Base-by-base conservation (phyloP, 2,329 filamentous ascomycete species). In the Ophiocordyceps robertsii region DNA sequence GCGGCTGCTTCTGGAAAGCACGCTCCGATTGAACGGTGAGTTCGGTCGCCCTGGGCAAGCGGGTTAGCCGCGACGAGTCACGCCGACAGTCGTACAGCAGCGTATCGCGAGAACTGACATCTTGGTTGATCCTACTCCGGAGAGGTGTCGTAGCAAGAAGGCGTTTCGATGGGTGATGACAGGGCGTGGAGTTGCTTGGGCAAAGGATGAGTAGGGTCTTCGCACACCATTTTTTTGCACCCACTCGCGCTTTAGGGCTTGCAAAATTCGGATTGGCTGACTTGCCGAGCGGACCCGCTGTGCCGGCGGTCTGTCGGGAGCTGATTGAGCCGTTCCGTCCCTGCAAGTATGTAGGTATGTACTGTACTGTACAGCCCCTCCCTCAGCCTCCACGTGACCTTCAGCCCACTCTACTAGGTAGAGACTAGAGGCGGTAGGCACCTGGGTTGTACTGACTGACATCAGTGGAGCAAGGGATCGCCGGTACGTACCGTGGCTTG, bases 1-100 rank as follows among this genome's bases (percentile, higher is more conserved):
- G 92, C 70, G 92, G 92, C 81, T 98, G 90, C 84, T 98, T 98
- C 75, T 96, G 92, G 86, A 85, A 98, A 80, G 92, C 92, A 77
- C 92, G 90, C 84, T 98, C 92, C 69, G 87, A 93, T 83, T 98
- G 92, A 73, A 98, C 92, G 70, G 88, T 94, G 76, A 95, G 80
- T 79, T 95, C 88, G 80, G 88, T 95, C 69, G 88, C 88, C 88
- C 94, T 95, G 70, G 80, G 50, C 13, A 11, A 47, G 49, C 56
- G 53, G 50, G 57, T 63, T 54, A 63, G 59, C 51, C 51, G 43
- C 47, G 44, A 46, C 38, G 17, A 14, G 29, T 36, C 37, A 41
- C 37, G 45, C 43, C 49, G 48, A 44, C 47, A 39, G 38, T 46
- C 47, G 46, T 43, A 32, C 39, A 46, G 43, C 43, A 39, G 44